These are phyloP conservation scores for Mortierella alpina DNA, from an alignment of 192 early-diverging fungal species.

Conservation along the genomic window DNA sequence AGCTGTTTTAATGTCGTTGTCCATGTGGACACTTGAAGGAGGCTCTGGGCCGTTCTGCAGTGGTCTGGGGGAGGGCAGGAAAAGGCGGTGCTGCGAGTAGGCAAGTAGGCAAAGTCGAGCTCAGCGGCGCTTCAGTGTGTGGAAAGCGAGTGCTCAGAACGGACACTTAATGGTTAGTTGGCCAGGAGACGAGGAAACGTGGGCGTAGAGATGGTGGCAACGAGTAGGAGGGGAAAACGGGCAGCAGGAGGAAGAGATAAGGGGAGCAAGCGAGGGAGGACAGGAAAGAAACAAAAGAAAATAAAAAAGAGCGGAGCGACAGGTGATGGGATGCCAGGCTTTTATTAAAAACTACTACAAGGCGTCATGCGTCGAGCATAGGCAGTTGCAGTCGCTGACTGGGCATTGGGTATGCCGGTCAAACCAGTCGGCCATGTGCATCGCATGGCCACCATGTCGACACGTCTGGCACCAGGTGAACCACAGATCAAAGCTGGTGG, in stretches of 20 bases:
- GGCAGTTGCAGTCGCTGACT: slow-evolving; percentile 90
- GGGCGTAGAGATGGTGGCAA: too few species aligned
- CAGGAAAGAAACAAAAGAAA: not conserved
- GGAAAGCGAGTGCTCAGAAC: too few species aligned
- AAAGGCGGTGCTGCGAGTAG: too few species aligned
- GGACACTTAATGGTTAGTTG: too few species aligned
- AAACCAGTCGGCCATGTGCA: slow-evolving; percentile 95
- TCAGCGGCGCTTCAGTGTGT: too few species aligned
- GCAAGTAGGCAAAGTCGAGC: too few species aligned
- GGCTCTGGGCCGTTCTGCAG: too few species aligned
- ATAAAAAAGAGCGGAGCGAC: not conserved
- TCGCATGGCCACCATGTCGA: slow-evolving; percentile 94
- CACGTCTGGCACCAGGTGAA: slow-evolving; percentile 99
- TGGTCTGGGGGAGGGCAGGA: too few species aligned
- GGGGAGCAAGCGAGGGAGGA: not conserved
- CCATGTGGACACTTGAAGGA: too few species aligned
- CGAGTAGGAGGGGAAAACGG: too few species aligned
- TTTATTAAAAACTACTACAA: slow-evolving; percentile 9
- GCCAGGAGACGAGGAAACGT: too few species aligned
- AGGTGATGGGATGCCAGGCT: not conserved
- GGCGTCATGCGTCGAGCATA: slow-evolving; percentile 61
- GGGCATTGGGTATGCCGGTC: slow-evolving; percentile 85
- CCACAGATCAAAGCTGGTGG: slow-evolving; percentile 84
- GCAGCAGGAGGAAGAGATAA: not conserved
- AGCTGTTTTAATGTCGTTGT: not conserved